These are phyloP conservation scores for Populus trichocarpa DNA, from an alignment of 441 rosid species.

Conservation along the genomic window DNA sequence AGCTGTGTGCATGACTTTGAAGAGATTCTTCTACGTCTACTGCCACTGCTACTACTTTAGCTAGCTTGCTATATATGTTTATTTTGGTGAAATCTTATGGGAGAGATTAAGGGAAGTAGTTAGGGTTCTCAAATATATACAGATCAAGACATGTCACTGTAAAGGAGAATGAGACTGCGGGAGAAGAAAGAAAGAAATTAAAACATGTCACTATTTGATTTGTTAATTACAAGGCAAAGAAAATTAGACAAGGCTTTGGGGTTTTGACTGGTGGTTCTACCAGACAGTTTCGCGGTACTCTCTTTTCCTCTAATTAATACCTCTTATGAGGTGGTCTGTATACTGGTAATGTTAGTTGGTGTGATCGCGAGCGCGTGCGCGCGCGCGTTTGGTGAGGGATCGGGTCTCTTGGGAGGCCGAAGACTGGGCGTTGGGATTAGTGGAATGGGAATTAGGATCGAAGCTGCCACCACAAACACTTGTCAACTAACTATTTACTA, in stretches of 20 bases:
- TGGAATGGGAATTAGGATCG: too few species aligned
- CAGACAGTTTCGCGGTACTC: conserved; percentile 27
- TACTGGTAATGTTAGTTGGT: neutral
- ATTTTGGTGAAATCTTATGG: neutral
- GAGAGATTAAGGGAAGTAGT: neutral
- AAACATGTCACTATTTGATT: conserved; percentile 14
- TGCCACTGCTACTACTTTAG: conserved; percentile 12
- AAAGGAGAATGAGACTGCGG: neutral
- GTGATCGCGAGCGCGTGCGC: too few species aligned
- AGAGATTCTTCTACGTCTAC: conserved; percentile 7
- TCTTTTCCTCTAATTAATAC: neutral
- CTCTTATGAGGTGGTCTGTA: neutral
- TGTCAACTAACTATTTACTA: too few species aligned
- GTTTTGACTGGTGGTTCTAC: conserved; percentile 59
- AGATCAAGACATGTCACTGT: neutral
- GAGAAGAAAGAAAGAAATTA: neutral
- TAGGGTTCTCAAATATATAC: neutral
- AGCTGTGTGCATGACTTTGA: conserved; percentile 30
- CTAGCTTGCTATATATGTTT: neutral
- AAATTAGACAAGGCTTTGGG: neutral
- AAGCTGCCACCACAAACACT: too few species aligned
- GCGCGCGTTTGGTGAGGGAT: too few species aligned
- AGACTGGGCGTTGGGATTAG: conserved; percentile 33
- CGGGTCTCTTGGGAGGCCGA: conserved; percentile 5
- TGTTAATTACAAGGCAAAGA: neutral